Base-by-base conservation (phyloP, 495 filamentous ascomycete genomes). In the Podospora conica region DNA sequence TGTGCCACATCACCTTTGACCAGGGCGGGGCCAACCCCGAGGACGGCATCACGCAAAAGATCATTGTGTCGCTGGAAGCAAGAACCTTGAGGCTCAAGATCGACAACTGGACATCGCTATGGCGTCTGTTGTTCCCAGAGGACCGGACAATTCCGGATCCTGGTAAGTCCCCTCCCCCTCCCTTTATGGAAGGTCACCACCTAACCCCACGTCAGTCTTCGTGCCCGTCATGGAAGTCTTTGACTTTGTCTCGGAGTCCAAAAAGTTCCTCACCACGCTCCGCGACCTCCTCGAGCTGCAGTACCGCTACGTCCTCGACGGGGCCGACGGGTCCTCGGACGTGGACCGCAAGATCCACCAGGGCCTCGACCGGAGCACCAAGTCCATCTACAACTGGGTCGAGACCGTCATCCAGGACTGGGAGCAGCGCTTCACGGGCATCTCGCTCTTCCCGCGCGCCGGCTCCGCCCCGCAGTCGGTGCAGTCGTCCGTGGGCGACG, bases 171-270 rank as follows among this genome's bases (percentile, higher is more conserved):
- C 24, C 0, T 10, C 20, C 5, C 8, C 5, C 1, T 12, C 25
- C 15, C 21, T 22, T 55, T 61, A 7, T 0, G 18, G 10, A 10
- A 29, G 0, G n/a, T 55, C 21, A 8, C 15, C 20, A 4, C 8
- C 57, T 67, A 29, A 64, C 58, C 8, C 15, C 15, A 9, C 22
- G n/a, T 9, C 58, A 74, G 70, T 58, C 7, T 75, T 75, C 33
- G 68, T 75, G 27, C 73, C 73, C 25, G 73, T 75, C 11, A 75
- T 75, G 73, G 73, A 75, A 27, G 63, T 73, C n/a, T 71, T 70
- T 65, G 73, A 75, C 58, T 73, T 75, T 23, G 68, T 73, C 28
- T 33, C 69, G 21, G 71, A 73, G 54, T 75, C 73, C 8, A 71
- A 71, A 54, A 71, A 70, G 65, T 67, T 73, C 53, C 31, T 73